Evolutionary conservation across 495 filamentous ascomycete species (phyloP).

Genomic region (Aspergillus hancockii): DNA sequence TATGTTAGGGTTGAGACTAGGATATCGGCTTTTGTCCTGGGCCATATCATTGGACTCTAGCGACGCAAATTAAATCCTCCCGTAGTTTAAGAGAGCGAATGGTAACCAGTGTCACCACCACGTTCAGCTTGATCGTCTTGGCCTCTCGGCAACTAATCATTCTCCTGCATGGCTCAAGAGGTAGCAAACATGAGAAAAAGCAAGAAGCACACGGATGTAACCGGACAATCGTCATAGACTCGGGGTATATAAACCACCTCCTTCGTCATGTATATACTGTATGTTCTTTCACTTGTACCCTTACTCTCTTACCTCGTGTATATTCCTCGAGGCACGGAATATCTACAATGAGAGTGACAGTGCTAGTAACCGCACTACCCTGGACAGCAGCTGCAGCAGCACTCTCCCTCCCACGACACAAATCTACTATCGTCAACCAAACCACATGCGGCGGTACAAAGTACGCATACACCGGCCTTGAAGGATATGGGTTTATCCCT

Average conservation of each 20-base stretch:
- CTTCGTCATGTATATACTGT: too few relatives aligned
- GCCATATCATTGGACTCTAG: background rate
- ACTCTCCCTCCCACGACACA: background rate
- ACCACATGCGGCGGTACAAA: constrained; percentile 63
- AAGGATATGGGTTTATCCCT: constrained; percentile 67
- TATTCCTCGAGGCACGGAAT: background rate
- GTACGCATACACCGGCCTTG: constrained; percentile 69
- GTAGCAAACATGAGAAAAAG: too few relatives aligned
- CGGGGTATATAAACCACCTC: too few relatives aligned
- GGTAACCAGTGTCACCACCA: background rate
- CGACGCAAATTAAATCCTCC: constrained; percentile 1
- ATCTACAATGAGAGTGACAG: constrained; percentile 26
- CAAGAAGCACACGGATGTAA: too few relatives aligned
- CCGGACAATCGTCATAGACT: too few relatives aligned
- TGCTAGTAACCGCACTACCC: constrained; percentile 22
- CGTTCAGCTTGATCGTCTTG: constrained; percentile 10
- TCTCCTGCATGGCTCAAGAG: too few relatives aligned
- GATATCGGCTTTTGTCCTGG: background rate
- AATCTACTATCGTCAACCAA: constrained; percentile 42
- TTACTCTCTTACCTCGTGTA: background rate
- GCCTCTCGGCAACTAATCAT: background rate
- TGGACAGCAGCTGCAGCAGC: constrained; percentile 17
- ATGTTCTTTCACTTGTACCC: too few relatives aligned
- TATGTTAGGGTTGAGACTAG: too few relatives aligned
- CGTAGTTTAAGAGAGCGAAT: constrained; percentile 3